Percentiles rank a stretch among this genome's conserved stretches.
Conservation (phyloP, 2,329 filamentous ascomycete species). For the Fusarium camptoceras region DNA sequence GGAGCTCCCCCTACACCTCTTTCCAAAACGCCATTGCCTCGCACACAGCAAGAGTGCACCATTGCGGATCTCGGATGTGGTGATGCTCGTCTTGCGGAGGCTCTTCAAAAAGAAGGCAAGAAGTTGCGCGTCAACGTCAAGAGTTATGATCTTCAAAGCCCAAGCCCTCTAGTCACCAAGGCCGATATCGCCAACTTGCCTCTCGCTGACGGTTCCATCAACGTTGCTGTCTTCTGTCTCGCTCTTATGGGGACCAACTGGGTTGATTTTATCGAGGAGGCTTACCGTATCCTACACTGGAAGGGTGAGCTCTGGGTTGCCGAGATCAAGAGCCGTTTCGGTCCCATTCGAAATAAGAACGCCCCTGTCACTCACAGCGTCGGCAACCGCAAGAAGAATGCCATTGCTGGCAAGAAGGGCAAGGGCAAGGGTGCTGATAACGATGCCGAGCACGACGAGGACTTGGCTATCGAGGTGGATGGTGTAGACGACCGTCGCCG, state of each 20-base stretch:
- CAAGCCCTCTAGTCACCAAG: constrained; percentile 80
- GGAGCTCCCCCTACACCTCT: constrained; percentile 45
- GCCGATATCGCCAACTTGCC: constrained; percentile 91
- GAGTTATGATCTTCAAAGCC: constrained; percentile 88
- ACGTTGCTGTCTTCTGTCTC: constrained; percentile 94
- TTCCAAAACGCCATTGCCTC: constrained; percentile 68
- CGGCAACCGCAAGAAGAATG: constrained; percentile 71
- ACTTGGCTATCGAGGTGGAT: constrained; percentile 78
- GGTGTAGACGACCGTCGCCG: constrained; percentile 71
- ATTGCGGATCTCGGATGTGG: constrained; percentile 95
- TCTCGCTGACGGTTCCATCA: constrained; percentile 77
- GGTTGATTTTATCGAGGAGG: constrained; percentile 96
- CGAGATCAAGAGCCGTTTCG: constrained; percentile 94
- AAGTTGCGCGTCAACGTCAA: constrained; percentile 79
- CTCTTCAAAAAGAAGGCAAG: constrained; percentile 71
- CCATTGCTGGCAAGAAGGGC: constrained; percentile 58
- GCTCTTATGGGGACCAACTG: constrained; percentile 99
- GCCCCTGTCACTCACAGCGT: constrained; percentile 74
- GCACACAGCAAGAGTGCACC: constrained; percentile 77
- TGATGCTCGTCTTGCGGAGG: constrained; percentile 82
- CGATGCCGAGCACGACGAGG: constrained; percentile 62
- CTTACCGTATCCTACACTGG: constrained; percentile 89
- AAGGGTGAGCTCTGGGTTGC: constrained; percentile 97
- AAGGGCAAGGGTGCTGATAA: constrained; percentile 60
- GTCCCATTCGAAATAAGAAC: constrained; percentile 53